Evolutionary conservation across 2,329 filamentous ascomycete species (phyloP).

Genomic region (Pseudopyrenochaeta lycopersici): DNA sequence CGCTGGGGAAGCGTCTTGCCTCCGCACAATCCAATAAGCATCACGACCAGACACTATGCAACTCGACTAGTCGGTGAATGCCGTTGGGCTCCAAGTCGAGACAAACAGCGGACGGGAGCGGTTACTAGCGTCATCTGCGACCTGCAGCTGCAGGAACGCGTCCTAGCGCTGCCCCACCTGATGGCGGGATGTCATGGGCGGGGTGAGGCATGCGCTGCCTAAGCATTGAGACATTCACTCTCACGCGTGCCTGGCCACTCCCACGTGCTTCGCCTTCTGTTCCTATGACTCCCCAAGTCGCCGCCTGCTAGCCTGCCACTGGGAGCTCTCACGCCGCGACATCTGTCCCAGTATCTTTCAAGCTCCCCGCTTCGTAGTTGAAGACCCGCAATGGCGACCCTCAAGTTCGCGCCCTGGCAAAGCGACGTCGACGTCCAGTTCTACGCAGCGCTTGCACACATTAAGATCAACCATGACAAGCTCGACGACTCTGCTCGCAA

Average conservation of each 20-base stretch:
- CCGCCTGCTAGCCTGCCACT: slow-evolving; percentile 9
- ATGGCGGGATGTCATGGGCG: slow-evolving; percentile 19
- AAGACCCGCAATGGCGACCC: slow-evolving; percentile 46
- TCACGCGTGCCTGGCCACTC: slow-evolving; percentile 30
- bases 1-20: slow-evolving; percentile 27
- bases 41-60: slow-evolving; percentile 41
- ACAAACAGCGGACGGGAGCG: slow-evolving; percentile 1
- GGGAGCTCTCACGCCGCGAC: background rate
- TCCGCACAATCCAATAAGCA: slow-evolving; percentile 78
- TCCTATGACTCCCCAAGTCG: slow-evolving; percentile 29
- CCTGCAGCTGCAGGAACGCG: slow-evolving; percentile 37
- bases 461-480: slow-evolving; percentile 96
- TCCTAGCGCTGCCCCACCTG: slow-evolving; percentile 20
- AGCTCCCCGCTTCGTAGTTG: slow-evolving; percentile 4
- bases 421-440: slow-evolving; percentile 97
- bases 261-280: slow-evolving; percentile 28
- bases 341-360: slow-evolving; percentile 1
- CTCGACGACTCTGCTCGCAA: slow-evolving; percentile 91
- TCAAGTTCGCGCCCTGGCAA: slow-evolving; percentile 87
- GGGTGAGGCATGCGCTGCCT: slow-evolving; percentile 5
- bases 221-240: slow-evolving; percentile 23
- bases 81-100: background rate
- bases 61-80: background rate
- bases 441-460: slow-evolving; percentile 88
- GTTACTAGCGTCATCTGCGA: slow-evolving; percentile 8